phyloP scores from a whole-genome alignment of 2,329 filamentous ascomycete genomes.

The Fusarium verrucosum region DNA sequence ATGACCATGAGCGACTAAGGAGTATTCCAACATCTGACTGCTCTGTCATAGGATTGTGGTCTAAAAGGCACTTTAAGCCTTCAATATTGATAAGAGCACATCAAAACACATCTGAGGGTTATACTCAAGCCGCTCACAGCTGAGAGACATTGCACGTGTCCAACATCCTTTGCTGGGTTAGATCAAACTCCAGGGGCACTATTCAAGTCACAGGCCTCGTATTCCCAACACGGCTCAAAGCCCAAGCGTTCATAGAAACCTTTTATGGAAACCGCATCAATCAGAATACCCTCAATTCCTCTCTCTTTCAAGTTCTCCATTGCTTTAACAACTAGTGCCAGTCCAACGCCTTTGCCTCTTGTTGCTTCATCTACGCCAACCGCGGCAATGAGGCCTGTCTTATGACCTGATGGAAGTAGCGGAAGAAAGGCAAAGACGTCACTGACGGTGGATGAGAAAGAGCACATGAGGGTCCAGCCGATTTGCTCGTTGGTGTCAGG shows the following conservation, averaged over 20 bases:
- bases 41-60: no score
- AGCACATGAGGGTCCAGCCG: conserved; percentile 43
- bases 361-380: conserved; percentile 35
- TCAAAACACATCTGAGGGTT: no score
- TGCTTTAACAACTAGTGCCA: conserved; percentile 37
- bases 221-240: conserved; percentile 30
- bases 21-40: no score
- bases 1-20: no score
- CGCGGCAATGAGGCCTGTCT: conserved; percentile 37
- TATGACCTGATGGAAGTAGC: conserved; percentile 28
- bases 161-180: no score
- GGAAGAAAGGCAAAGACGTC: conserved; percentile 28
- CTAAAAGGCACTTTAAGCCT: no score
- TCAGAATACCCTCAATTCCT: conserved; percentile 31
- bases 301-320: conserved; percentile 36
- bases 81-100: no score
- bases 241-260: conserved; percentile 40
- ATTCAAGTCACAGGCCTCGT: conserved; percentile 13
- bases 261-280: conserved; percentile 34
- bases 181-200: neutral
- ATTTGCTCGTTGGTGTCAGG: conserved; percentile 38
- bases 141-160: no score
- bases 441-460: neutral
- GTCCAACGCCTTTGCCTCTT: conserved; percentile 33
- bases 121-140: no score